Base-by-base conservation (phyloP, 139 green algal species). In the Cymbomonas tetramitiformis region DNA sequence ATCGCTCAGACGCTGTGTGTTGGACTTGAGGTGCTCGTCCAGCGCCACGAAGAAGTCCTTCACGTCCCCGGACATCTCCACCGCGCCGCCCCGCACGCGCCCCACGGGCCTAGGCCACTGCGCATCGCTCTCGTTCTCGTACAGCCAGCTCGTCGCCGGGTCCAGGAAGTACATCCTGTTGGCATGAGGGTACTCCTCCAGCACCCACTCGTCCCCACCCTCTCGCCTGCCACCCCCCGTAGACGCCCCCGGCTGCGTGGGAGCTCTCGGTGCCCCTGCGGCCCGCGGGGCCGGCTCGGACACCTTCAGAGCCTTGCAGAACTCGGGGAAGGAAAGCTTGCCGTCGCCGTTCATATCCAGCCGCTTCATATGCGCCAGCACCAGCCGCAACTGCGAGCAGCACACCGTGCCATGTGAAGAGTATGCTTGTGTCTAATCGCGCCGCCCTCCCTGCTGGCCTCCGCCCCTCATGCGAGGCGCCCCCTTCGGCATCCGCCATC, bases 41-140 rank as follows among this genome's bases (percentile, higher is more conserved):
- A 75, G 68, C 2, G 51, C 56, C 23, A 44, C 29, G 24, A 75
- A 70, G 62, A 75, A 75, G 19, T 39, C n/a, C 25, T 46, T 4
- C 30, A n/a, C n/a, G n/a, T n/a, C n/a, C n/a, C n/a, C n/a, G n/a
- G n/a, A n/a, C n/a, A n/a, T n/a, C n/a, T n/a, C n/a, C n/a, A n/a
- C n/a, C n/a, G n/a, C n/a, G n/a, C n/a, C n/a, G n/a, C n/a, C n/a
- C n/a, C n/a, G n/a, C n/a, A n/a, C n/a, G n/a, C n/a, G n/a, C n/a
- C n/a, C n/a, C n/a, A n/a, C n/a, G n/a, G n/a, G n/a, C n/a, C n/a
- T n/a, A n/a, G n/a, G n/a, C n/a, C n/a, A n/a, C n/a, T n/a, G n/a
- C n/a, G n/a, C n/a, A n/a, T n/a, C n/a, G n/a, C 6, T 6, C 41
- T 21, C 41, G 41, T 6, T 9, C 8, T 50, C 41, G 41, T 23